Evolutionary conservation across 140 eudicot genomes (phyloP).

Genomic region (Oenanthe javanica): DNA sequence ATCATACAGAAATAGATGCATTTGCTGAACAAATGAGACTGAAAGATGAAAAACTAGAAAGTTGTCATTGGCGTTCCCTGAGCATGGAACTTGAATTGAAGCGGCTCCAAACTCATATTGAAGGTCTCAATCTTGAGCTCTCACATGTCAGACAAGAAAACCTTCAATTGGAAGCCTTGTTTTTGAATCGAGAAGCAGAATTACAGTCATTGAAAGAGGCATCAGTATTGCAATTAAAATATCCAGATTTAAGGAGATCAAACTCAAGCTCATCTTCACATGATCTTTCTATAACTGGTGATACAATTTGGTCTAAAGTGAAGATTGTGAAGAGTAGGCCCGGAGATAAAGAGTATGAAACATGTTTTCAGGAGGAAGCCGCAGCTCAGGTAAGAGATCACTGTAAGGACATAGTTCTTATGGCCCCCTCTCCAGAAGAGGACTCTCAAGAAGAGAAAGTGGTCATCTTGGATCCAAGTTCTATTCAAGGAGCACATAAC

Average conservation of each 20-base stretch:
- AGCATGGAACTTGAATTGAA: slow-evolving; percentile 67
- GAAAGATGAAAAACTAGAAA: slow-evolving; percentile 75
- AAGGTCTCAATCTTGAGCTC: slow-evolving; percentile 44
- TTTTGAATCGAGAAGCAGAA: slow-evolving; percentile 56
- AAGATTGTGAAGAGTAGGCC: slow-evolving; percentile 40
- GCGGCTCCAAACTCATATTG: slow-evolving; percentile 49
- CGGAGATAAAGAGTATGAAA: slow-evolving; percentile 39
- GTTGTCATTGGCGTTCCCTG: slow-evolving; percentile 51
- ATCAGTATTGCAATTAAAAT: slow-evolving; percentile 27
- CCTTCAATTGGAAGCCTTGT: slow-evolving; percentile 40
- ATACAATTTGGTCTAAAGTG: slow-evolving; percentile 45
- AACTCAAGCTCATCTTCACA: slow-evolving; percentile 21
- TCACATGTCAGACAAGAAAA: slow-evolving; percentile 46
- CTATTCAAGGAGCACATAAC: slow-evolving; percentile 21
- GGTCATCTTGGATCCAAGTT: slow-evolving; percentile 18
- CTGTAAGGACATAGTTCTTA: slow-evolving; percentile 37
- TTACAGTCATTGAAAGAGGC: slow-evolving; percentile 46
- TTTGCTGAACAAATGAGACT: slow-evolving; percentile 69
- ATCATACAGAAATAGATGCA: slow-evolving; percentile 60
- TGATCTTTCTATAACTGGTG: slow-evolving; percentile 19
- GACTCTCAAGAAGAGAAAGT: slow-evolving; percentile 39
- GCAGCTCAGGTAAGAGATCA: slow-evolving; percentile 17
- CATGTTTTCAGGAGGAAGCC: slow-evolving; percentile 14
- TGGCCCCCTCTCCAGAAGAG: slow-evolving; percentile 40
- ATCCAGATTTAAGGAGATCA: slow-evolving; percentile 27